These are phyloP conservation scores for Colletotrichum spaethianum DNA, from an alignment of 2,329 filamentous ascomycete genomes.

Conservation along the genomic window DNA sequence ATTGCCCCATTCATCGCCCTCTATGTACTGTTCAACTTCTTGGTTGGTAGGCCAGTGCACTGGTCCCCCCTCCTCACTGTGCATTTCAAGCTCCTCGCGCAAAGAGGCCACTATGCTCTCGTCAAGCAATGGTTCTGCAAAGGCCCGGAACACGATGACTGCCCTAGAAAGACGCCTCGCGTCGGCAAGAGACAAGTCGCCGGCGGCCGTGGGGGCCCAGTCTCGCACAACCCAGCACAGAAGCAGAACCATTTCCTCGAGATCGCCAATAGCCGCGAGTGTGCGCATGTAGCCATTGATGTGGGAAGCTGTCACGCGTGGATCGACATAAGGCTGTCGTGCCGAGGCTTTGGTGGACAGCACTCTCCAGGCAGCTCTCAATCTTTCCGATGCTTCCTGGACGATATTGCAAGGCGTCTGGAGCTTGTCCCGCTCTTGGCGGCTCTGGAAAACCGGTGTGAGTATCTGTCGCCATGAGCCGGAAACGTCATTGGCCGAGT, in stretches of 20 bases:
- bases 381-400: constrained; percentile 9
- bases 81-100: constrained; percentile 48
- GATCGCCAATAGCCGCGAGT: constrained; percentile 73
- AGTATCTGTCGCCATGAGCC: constrained; percentile 2
- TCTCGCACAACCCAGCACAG: constrained; percentile 71
- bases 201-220: constrained; percentile 54
- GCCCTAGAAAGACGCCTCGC: constrained; percentile 50
- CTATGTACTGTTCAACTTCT: constrained; percentile 53
- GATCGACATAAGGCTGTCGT: not conserved
- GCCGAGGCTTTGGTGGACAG: constrained; percentile 11
- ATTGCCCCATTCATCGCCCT: constrained; percentile 35
- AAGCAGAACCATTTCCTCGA: constrained; percentile 68
- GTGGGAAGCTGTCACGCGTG: constrained; percentile 57
- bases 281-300: constrained; percentile 71
- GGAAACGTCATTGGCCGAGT: not conserved
- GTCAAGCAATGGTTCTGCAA: constrained; percentile 60
- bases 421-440: not conserved
- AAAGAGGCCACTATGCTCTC: constrained; percentile 46
- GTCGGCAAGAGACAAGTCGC: constrained; percentile 51
- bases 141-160: constrained; percentile 63
- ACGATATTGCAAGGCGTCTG: not conserved
- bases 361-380: constrained; percentile 27
- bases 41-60: constrained; percentile 57
- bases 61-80: constrained; percentile 39
- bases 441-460: constrained; percentile 2